Base-by-base conservation (phyloP, 164 flowering plant species). In the Nelumbo lutea region DNA sequence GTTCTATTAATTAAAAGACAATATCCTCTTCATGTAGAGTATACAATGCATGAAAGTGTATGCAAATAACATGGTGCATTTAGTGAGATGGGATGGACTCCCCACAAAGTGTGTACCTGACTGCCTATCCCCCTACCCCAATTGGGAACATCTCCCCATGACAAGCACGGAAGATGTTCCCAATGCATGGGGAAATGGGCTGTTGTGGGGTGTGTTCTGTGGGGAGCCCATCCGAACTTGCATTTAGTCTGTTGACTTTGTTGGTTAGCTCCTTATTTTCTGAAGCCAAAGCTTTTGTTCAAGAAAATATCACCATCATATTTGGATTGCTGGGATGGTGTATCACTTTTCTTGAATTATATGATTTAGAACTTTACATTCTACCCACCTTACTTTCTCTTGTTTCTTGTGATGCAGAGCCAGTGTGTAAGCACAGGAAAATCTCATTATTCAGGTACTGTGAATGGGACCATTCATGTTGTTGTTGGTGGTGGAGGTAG, bases 401-500 rank as follows among this genome's bases (percentile, higher is more conserved):
- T 45, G 58, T 3, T 64, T 48, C 41, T 53, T 59, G 42, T 68
- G 46, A 1, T 84, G 84, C 81, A 93, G 98, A 86, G 80, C 51
- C 79, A 77, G 45, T 90, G 98, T 60, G 83, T 85, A 65, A 90
- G 73, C 69, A 38, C 77, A 5, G 96, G 80, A 61, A 89, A 68
- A 52, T 57, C 79, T 44, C 83, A 86, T 53, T 90, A 83, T 75
- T 81, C 87, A 1, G 96, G 98, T 42, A 66, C 68, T 0, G 72
- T 86, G 72, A 87, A 85, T 3, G 98, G 93, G 10, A 93, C 96
- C 9, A 90, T 90, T 59, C 98, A 90, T 66, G 90, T 90, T 0
- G 93, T 90, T 10, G 98, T 58, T 13, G 96, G 98, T 6, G 98
- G 96, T 3, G 96, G 84, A 52, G 98, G 96, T 43, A 76, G 85